A percentile compares a stretch with the other conserved stretches of the same genome.
phyloP scores from a whole-genome alignment of 148 eudicot genomes.

The Pharnaceum exiguum region DNA sequence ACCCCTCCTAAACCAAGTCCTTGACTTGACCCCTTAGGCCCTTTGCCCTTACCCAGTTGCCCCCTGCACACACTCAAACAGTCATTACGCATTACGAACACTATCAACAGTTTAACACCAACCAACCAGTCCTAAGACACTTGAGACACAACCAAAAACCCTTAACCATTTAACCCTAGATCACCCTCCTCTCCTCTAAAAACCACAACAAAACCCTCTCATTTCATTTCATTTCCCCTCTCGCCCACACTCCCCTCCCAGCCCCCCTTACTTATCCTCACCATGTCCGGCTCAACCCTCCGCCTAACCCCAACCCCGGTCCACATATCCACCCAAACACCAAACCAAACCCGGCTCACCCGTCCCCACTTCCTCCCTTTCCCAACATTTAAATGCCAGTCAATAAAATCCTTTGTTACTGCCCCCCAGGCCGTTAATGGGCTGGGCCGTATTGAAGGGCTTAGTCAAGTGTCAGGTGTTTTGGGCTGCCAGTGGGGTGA shows the following conservation, averaged over 20 bases:
- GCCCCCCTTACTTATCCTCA: background rate
- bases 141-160: too few species aligned
- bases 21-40: too few species aligned
- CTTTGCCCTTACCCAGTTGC: too few species aligned
- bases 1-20: too few species aligned
- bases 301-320: conserved; percentile 35
- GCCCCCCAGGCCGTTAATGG: conserved; percentile 28
- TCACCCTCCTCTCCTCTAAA: background rate
- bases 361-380: conserved; percentile 5
- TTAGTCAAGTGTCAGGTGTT: conserved; percentile 89
- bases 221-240: background rate
- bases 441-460: conserved; percentile 44
- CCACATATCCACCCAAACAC: conserved; percentile 14
- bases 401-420: too few species aligned
- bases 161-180: too few species aligned
- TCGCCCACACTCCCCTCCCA: background rate
- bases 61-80: too few species aligned
- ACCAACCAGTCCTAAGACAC: too few species aligned
- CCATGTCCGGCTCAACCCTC: conserved; percentile 37
- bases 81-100: too few species aligned
- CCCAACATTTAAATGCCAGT: too few species aligned
- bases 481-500: conserved; percentile 95
- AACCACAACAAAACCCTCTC: background rate
- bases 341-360: background rate
- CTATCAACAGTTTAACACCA: too few species aligned